These are phyloP conservation scores for Myrica gale DNA, from an alignment of 306 rosid species.

Conservation along the genomic window DNA sequence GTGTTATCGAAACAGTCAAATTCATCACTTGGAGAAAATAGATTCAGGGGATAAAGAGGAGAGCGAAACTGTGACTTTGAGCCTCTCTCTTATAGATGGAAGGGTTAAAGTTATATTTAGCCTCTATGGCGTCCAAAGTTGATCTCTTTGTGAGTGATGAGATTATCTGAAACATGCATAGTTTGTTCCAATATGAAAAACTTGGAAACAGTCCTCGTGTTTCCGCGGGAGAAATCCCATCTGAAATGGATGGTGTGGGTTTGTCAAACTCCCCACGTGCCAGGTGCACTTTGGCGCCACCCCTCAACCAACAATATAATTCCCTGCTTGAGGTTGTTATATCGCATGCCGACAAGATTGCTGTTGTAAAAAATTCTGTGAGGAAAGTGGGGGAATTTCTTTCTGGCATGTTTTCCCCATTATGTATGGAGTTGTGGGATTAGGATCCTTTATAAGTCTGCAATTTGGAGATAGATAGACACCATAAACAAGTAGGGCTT, in stretches of 20 bases:
- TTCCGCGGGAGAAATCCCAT: slow-evolving; percentile 22
- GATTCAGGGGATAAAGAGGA: not conserved
- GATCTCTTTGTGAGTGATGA: not conserved
- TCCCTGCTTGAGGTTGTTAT: not conserved
- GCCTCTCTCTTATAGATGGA: not conserved
- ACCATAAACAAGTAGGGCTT: no score
- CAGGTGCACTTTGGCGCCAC: not conserved
- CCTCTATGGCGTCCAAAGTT: not conserved
- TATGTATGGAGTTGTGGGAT: not conserved
- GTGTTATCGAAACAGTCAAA: not conserved
- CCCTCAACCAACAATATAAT: not conserved
- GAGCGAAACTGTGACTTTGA: not conserved
- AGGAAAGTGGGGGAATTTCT: not conserved
- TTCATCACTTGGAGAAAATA: not conserved
- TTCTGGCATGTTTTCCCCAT: not conserved
- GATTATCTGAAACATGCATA: not conserved
- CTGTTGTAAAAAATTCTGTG: not conserved
- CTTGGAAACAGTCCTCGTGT: not conserved
- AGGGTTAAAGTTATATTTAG: not conserved
- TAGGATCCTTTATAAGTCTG: no score
- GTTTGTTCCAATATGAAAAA: not conserved
- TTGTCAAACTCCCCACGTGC: slow-evolving; percentile 23
- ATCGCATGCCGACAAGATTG: not conserved
- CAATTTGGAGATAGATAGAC: no score
- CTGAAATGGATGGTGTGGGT: slow-evolving; percentile 36